Conservation (phyloP, 805 yeast species). For the Kodamaea leandrae region DNA sequence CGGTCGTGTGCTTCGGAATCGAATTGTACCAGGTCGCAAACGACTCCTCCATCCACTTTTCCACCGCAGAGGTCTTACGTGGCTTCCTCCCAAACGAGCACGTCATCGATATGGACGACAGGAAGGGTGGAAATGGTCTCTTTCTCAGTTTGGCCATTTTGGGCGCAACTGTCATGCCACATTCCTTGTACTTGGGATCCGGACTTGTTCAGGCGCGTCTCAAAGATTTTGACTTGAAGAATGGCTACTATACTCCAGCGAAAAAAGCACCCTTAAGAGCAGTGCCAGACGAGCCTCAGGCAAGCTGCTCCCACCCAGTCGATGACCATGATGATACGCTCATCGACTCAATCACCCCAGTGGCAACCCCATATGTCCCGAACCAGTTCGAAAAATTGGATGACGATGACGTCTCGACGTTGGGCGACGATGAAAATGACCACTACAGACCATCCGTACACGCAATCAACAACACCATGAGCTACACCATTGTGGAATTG, state of each 20-base stretch:
- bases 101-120: constrained; percentile 27
- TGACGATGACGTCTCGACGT: constrained; percentile 3
- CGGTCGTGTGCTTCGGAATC: constrained; percentile 80
- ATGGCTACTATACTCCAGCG: constrained; percentile 49
- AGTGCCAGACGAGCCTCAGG: background rate
- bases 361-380: constrained; percentile 10
- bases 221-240: constrained; percentile 63
- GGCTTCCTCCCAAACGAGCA: constrained; percentile 63
- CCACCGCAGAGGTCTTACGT: constrained; percentile 48
- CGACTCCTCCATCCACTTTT: constrained; percentile 44
- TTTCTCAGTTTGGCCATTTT: constrained; percentile 78
- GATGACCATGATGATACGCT: constrained; percentile 4
- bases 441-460: constrained; percentile 69
- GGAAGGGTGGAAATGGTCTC: constrained; percentile 49
- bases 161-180: constrained; percentile 97
- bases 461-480: constrained; percentile 78
- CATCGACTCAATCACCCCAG: constrained; percentile 7
- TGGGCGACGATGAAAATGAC: constrained; percentile 25
- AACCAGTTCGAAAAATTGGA: constrained; percentile 10
- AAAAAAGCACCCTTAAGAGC: background rate
- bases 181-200: constrained; percentile 78
- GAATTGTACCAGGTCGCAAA: constrained; percentile 70
- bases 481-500: constrained; percentile 77
- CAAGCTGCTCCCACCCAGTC: background rate
- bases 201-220: constrained; percentile 85